Evolutionary conservation across 352 stramenopile genomes (phyloP).

Genomic region (Pythium periplocum): DNA sequence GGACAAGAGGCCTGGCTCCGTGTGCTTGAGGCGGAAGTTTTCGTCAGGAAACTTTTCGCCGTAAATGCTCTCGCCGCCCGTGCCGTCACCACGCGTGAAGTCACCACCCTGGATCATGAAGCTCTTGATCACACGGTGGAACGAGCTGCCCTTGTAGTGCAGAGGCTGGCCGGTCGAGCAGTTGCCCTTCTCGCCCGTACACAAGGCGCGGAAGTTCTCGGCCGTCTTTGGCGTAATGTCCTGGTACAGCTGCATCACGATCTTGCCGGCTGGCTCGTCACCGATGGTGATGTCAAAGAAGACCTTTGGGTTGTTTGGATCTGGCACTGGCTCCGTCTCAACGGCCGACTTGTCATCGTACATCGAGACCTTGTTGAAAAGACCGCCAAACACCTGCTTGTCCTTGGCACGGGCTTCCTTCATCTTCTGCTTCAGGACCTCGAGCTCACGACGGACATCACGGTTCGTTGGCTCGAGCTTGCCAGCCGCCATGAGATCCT

Average conservation of each 20-base stretch:
- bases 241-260: conserved; percentile 96
- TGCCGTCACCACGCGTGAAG: conserved; percentile 95
- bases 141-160: conserved; percentile 97
- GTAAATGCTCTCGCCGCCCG: conserved; percentile 93
- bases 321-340: conserved; percentile 46
- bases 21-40: conserved; percentile 98
- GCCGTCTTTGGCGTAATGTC: conserved; percentile 96
- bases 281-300: conserved; percentile 98
- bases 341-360: conserved; percentile 95
- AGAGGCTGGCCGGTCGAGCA: conserved; percentile 80
- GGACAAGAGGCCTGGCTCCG: conserved; percentile 90
- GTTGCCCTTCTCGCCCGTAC: conserved; percentile 96
- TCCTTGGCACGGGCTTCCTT: conserved; percentile 93
- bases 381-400: conserved; percentile 93
- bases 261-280: conserved; percentile 79
- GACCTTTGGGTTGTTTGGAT: conserved; percentile 93
- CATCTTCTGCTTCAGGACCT: conserved; percentile 77
- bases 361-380: conserved; percentile 96
- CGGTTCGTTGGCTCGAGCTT: conserved; percentile 81
- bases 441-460: conserved; percentile 74
- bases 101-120: conserved; percentile 96
- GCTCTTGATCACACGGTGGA: conserved; percentile 97
- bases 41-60: conserved; percentile 95
- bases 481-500: conserved; percentile 76
- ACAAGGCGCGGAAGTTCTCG: conserved; percentile 98